Base-by-base conservation (phyloP, 73 alveolate genomes). In the Paramecium tetraurelia region DNA sequence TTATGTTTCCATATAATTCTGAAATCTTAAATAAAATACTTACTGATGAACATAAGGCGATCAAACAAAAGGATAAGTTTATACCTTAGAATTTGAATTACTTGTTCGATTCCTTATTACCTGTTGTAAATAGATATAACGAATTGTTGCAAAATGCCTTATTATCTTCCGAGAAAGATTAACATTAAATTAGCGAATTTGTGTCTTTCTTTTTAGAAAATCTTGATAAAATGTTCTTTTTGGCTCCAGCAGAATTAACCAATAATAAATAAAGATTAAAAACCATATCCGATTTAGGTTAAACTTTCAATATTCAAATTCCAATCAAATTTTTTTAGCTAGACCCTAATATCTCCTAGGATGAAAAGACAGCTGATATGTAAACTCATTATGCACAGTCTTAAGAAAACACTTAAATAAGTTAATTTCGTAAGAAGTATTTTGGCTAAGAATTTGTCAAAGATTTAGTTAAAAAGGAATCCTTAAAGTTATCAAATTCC, bases 151-250 rank as follows among this genome's bases (percentile, higher is more conserved):
- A 80, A 46, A 80, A 80, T 80, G 70, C 90, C 3, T 80, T 80
- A 48, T 31, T 44, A 24, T 31, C 46, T 2, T 44, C 90, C 1
- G 70, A 40, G n/a, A 33, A 44, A 44, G 43, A 80, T 14, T n/a
- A 80, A 48, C 44, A 43, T 80, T 21, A 80, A 24, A 80, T 80
- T 16, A 31, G 57, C 43, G 33, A 41, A 20, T 80, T 80, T 48
- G 90, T 80, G 14, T 18, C 46, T 22, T 80, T 80, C 46, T 80
- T 80, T 80, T 35, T 80, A 14, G 57, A 46, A 40, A 80, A 80
- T 80, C 57, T 80, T 10, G 75, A 80, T 44, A 80, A 35, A 80
- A 80, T 80, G 90, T 80, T 80, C 24, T 80, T 80, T 48, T 48
- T 80, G 9, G 36, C 90, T 1, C 90, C 90, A 18, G 48, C 46